Evolutionary conservation across 345 rosid genomes (phyloP), one percentile per base, ranked within the genome.

Genomic region (Eutrema yunnanense): DNA sequence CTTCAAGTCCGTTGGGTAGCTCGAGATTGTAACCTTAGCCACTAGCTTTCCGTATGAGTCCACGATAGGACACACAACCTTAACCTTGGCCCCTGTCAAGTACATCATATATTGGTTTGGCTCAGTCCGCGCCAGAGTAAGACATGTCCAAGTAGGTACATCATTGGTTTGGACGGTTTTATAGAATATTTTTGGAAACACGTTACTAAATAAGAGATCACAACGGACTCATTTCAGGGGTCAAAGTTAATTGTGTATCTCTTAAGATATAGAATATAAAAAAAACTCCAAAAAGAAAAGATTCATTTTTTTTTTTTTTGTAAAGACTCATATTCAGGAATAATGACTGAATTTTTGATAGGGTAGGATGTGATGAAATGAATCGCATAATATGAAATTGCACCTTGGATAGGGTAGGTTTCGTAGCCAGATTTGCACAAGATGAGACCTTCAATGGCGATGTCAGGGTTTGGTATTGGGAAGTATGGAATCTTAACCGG

Each of bases 401-500:
- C 70, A 88, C 94, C 87, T 85, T 78, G 66, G 56, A 86, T 65
- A 14, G 88, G 91, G 65, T 72, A 53, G 46, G 64, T 41, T 27
- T 75, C 66, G 55, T 72, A 26, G 63, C 40, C 68, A 59, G 73
- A 67, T 34, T 67, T 74, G 67, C 78, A 74, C 8, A 70, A 26
- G 78, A 74, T 33, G 78, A 69, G 30, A 53, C 65, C 74, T 67
- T 69, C 73, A 13, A 74, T 66, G 79, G 74, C 69, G 14, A 69
- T 10, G 53, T 70, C 69, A 22, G 74, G 71, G 14, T 62, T 59
- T 53, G 75, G 49, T 63, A 60, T 73, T 9, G 30, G 72, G 9
- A 48, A 29, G 54, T 57, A 2, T 30, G 60, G 71, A 65, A 59
- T 55, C 60, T 75, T 59, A 55, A 59, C 62, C 13, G 41, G 69